phyloP scores from a whole-genome alignment of 805 yeast genomes.

The Teunomyces stri region DNA sequence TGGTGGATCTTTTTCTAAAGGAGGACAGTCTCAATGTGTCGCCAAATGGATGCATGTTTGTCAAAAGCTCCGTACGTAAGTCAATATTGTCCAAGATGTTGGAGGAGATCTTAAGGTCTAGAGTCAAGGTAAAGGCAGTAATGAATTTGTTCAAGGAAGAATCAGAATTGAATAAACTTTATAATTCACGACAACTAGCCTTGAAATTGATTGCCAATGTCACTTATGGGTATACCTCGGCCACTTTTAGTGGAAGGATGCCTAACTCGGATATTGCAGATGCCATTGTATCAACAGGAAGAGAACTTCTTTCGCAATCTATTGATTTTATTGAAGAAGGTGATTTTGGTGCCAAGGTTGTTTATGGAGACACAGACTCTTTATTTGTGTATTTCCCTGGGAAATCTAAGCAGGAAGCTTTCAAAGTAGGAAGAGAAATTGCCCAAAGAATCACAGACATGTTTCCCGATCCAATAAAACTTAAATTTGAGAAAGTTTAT shows the following conservation, averaged over 20 bases:
- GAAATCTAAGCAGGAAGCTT: slow-evolving; percentile 71
- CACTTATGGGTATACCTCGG: slow-evolving; percentile 94
- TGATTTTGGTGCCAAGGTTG: slow-evolving; percentile 85
- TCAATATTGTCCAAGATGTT: slow-evolving; percentile 83
- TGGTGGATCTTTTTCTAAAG: slow-evolving; percentile 50
- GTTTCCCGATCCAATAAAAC: slow-evolving; percentile 77
- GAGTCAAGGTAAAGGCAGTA: slow-evolving; percentile 75
- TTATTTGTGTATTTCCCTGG: slow-evolving; percentile 90
- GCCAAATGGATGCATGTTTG: slow-evolving; percentile 86
- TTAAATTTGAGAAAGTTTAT: slow-evolving; percentile 92
- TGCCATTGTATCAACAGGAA: slow-evolving; percentile 85
- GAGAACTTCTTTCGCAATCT: slow-evolving; percentile 77
- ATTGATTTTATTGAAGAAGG: slow-evolving; percentile 64
- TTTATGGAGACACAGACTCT: slow-evolving; percentile 96
- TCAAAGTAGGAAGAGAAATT: slow-evolving; percentile 67
- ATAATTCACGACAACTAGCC: slow-evolving; percentile 80
- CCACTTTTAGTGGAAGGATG: slow-evolving; percentile 95
- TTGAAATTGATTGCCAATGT: slow-evolving; percentile 90
- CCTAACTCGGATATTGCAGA: slow-evolving; percentile 96
- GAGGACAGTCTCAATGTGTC: slow-evolving; percentile 58
- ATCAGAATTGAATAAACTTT: slow-evolving; percentile 49
- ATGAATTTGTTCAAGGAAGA: slow-evolving; percentile 54
- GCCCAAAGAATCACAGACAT: slow-evolving; percentile 58
- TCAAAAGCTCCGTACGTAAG: slow-evolving; percentile 59
- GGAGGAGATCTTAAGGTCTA: slow-evolving; percentile 73